These are phyloP conservation scores for Calcarisporium arbuscula DNA, from an alignment of 2,329 filamentous ascomycete genomes.

Conservation along the genomic window DNA sequence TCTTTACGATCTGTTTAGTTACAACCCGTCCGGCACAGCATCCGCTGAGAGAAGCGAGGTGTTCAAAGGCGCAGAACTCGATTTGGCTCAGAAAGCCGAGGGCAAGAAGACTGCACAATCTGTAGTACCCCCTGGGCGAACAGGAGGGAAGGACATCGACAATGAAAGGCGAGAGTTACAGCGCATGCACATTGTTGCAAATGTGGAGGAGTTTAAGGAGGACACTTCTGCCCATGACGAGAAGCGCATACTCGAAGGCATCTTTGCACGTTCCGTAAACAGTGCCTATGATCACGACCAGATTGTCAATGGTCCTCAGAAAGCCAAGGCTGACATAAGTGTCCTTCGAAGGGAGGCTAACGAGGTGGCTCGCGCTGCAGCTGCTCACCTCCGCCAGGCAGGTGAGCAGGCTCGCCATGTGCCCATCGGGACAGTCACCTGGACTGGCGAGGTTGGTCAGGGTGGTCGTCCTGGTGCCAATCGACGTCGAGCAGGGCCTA, in stretches of 20 bases:
- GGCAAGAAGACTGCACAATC: conserved; percentile 5
- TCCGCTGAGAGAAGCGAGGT: conserved; percentile 75
- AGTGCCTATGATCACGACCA: conserved; percentile 91
- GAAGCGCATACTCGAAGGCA: conserved; percentile 76
- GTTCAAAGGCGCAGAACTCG: conserved; percentile 80
- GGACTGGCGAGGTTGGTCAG: conserved; percentile 81
- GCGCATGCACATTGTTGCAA: conserved; percentile 54
- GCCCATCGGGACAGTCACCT: conserved; percentile 81
- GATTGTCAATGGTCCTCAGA: conserved; percentile 72
- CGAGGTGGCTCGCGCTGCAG: conserved; percentile 70
- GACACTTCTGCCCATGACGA: conserved; percentile 51
- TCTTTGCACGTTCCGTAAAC: conserved; percentile 83
- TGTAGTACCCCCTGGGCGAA: conserved; percentile 8
- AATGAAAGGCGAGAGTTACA: conserved; percentile 39
- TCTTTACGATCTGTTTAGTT: conserved; percentile 84
- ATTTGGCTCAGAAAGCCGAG: conserved; percentile 14
- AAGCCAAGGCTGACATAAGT: conserved; percentile 65
- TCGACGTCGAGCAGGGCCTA: conserved; percentile 45
- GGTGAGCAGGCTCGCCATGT: conserved; percentile 65
- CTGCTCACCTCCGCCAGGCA: conserved; percentile 66
- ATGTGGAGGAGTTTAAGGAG: conserved; percentile 56
- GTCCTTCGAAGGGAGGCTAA: conserved; percentile 80
- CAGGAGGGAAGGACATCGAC: conserved; percentile 10
- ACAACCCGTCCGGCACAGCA: conserved; percentile 43
- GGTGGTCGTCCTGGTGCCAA: conserved; percentile 61